A percentile compares a stretch with the other conserved stretches of the same genome.
Conservation (phyloP, 805 yeast genomes). For the Suhomyces kilbournensis region DNA sequence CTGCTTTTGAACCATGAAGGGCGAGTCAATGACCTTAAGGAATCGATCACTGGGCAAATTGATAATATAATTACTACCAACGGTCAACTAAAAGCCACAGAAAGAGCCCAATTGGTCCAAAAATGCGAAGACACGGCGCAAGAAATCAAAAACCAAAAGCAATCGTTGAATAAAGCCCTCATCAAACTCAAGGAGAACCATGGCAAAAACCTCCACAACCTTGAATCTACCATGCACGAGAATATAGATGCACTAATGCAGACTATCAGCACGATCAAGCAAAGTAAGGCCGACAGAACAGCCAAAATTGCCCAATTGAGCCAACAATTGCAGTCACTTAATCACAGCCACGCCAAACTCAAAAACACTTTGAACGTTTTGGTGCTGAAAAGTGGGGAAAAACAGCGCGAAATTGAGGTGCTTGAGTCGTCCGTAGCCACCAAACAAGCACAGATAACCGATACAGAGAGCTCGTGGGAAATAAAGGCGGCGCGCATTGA, state of each 20-base stretch:
- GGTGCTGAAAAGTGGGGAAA: constrained; percentile 7
- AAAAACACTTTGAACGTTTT: not conserved
- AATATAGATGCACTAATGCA: constrained; percentile 9
- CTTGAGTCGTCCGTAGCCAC: constrained; percentile 9
- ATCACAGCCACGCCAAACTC: constrained; percentile 1
- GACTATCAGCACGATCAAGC: constrained; percentile 9
- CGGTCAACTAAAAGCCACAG: constrained; percentile 25
- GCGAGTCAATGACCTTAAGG: constrained; percentile 27
- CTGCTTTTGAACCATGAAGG: constrained; percentile 23
- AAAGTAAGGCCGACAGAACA: constrained; percentile 2
- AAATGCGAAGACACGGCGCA: constrained; percentile 13
- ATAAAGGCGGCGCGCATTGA: constrained; percentile 7
- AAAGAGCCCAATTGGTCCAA: constrained; percentile 16
- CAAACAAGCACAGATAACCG: constrained; percentile 9
- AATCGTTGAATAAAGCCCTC: constrained; percentile 20
- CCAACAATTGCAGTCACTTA: constrained; percentile 3
- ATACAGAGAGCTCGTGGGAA: constrained; percentile 6
- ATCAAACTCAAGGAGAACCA: constrained; percentile 25
- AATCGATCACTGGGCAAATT: constrained; percentile 28
- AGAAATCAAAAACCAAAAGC: constrained; percentile 10
- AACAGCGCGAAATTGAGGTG: constrained; percentile 14
- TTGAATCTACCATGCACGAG: constrained; percentile 16
- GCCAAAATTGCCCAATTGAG: constrained; percentile 7
- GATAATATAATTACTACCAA: constrained; percentile 36
- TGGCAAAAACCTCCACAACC: constrained; percentile 14